Evolutionary conservation across 495 filamentous ascomycete genomes (phyloP).

Genomic region (Xylaria cubensis): DNA sequence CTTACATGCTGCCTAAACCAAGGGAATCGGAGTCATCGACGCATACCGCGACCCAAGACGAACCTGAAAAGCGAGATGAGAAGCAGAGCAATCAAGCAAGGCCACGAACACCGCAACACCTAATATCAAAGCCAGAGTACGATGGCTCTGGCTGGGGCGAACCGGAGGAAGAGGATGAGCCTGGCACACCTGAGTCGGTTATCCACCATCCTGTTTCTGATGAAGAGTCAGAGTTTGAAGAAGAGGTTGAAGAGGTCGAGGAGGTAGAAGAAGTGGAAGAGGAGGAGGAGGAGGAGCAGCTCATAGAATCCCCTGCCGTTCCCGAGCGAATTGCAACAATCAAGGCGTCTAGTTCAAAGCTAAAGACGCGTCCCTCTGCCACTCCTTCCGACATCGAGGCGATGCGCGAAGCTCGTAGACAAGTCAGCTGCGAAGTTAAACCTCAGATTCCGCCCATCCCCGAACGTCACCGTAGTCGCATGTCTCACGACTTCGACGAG

Average conservation of each 20-base stretch:
- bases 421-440: slow-evolving; percentile 72
- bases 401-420: slow-evolving; percentile 86
- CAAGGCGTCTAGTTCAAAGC: slow-evolving; percentile 78
- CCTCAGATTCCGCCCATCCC: slow-evolving; percentile 69
- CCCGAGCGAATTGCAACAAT: slow-evolving; percentile 90
- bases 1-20: slow-evolving; percentile 50
- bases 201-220: slow-evolving; percentile 75
- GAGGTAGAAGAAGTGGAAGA: slow-evolving; percentile 35
- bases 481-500: slow-evolving; percentile 51
- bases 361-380: slow-evolving; percentile 89
- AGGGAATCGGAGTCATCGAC: slow-evolving; percentile 39
- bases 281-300: slow-evolving; percentile 37
- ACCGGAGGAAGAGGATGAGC: slow-evolving; percentile 58
- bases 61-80: slow-evolving; percentile 52
- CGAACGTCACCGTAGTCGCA: slow-evolving; percentile 61
- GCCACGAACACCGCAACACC: slow-evolving; percentile 68
- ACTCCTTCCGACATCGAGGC: slow-evolving; percentile 82
- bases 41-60: slow-evolving; percentile 48
- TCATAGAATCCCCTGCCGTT: slow-evolving; percentile 64
- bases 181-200: slow-evolving; percentile 90
- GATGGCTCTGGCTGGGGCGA: slow-evolving; percentile 63
- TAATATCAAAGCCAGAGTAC: slow-evolving; percentile 60
- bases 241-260: slow-evolving; percentile 28
- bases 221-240: slow-evolving; percentile 44
- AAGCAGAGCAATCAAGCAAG: slow-evolving; percentile 46